These are phyloP conservation scores for Tulasnella sp. DNA, from an alignment of 768 basidiomycete species.

Conservation along the genomic window DNA sequence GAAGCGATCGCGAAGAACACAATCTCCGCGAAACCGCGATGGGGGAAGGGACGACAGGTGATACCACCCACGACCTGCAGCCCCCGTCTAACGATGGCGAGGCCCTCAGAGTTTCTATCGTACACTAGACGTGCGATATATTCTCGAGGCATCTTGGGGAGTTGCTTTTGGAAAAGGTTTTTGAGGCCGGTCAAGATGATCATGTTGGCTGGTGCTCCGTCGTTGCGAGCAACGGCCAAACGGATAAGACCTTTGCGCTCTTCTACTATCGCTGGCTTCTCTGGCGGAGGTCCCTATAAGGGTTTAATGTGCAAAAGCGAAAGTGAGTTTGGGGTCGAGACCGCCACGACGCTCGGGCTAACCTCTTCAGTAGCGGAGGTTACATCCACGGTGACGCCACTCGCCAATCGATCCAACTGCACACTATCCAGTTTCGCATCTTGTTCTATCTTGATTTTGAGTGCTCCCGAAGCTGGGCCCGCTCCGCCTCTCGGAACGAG, in stretches of 20 bases:
- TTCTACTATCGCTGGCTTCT: constrained; percentile 72
- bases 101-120: constrained; percentile 80
- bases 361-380: constrained; percentile 25
- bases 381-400: constrained; percentile 69
- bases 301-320: neutral
- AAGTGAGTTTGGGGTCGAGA: constrained; percentile 22
- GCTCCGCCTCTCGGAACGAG: constrained; percentile 22
- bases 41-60: constrained; percentile 91
- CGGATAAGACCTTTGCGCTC: constrained; percentile 72
- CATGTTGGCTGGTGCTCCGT: constrained; percentile 58
- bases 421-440: constrained; percentile 70
- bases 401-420: constrained; percentile 59
- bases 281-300: constrained; percentile 38
- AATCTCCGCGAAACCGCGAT: constrained; percentile 92
- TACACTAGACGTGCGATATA: constrained; percentile 95
- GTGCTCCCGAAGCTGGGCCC: constrained; percentile 29
- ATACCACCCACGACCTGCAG: constrained; percentile 96
- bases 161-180: constrained; percentile 90
- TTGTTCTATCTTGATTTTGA: constrained; percentile 7
- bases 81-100: constrained; percentile 92
- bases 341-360: neutral
- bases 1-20: constrained; percentile 97
- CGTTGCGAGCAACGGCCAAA: constrained; percentile 76
- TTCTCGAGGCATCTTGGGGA: constrained; percentile 98
- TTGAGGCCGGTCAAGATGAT: constrained; percentile 91